phyloP scores from a whole-genome alignment of 768 basidiomycete genomes.

The Termitomyces sp. region DNA sequence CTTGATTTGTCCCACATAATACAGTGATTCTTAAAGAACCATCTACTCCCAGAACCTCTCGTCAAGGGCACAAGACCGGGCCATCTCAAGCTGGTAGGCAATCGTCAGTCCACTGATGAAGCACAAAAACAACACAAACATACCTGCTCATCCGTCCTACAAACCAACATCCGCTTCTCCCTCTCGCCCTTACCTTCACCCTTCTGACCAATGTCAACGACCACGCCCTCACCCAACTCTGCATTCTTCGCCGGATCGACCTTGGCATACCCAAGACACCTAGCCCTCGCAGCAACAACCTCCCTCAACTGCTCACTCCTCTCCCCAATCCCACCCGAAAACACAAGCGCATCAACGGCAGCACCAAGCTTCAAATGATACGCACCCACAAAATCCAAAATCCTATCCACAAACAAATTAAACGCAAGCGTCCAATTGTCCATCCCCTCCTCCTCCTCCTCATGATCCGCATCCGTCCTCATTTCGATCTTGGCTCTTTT shows the following conservation, averaged over 20 bases:
- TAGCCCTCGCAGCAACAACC: constrained; percentile 51
- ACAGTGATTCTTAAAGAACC: too few relatives aligned
- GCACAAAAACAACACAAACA: neutral
- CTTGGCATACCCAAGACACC: constrained; percentile 59
- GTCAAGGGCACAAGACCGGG: constrained; percentile 34
- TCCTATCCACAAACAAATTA: constrained; percentile 74
- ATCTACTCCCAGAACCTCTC: constrained; percentile 22
- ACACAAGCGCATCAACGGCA: constrained; percentile 75
- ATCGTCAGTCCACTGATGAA: neutral
- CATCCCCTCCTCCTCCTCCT: neutral
- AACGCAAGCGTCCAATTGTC: constrained; percentile 58
- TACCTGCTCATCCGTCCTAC: constrained; percentile 68
- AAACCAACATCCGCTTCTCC: constrained; percentile 48
- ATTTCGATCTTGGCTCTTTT: constrained; percentile 32
- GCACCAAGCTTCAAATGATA: constrained; percentile 74
- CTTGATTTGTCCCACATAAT: too few relatives aligned
- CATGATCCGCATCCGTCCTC: neutral
- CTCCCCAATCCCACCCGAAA: constrained; percentile 90
- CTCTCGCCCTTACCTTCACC: constrained; percentile 19
- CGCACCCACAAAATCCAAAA: constrained; percentile 69
- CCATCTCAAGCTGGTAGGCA: constrained; percentile 37
- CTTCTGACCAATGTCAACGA: constrained; percentile 45
- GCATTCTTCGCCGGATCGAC: constrained; percentile 50
- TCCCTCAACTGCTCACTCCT: constrained; percentile 58
- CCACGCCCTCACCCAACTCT: constrained; percentile 37